Conservation (phyloP, 306 rosid species). For the Corylus americana region DNA sequence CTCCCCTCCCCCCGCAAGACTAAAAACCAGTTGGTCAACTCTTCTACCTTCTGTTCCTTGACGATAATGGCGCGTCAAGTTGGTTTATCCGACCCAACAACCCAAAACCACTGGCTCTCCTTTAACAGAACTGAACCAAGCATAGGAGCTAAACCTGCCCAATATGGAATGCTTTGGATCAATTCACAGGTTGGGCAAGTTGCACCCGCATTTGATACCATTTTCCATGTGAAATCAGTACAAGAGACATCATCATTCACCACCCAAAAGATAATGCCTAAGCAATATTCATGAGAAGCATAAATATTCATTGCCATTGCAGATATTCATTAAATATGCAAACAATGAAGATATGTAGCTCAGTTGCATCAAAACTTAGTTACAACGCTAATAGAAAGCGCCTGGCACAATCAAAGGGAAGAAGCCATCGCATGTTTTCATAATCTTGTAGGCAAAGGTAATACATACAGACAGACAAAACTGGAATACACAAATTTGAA, state of each 20-base stretch:
- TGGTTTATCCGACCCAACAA: not conserved
- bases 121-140: not conserved
- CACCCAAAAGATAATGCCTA: not conserved
- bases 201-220: not conserved
- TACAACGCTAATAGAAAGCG: slow-evolving; percentile 20
- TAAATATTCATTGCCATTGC: not conserved
- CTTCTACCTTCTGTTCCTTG: too few relatives aligned
- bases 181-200: not conserved
- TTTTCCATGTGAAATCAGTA: not conserved
- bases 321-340: not conserved
- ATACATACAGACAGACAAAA: slow-evolving; percentile 23
- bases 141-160: too few relatives aligned
- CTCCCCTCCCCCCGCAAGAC: too few relatives aligned
- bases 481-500: slow-evolving; percentile 25
- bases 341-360: not conserved
- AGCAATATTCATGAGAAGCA: slow-evolving; percentile 1
- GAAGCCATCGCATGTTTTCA: slow-evolving; percentile 16
- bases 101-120: not conserved
- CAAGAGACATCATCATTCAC: not conserved
- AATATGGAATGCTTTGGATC: not conserved
- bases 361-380: slow-evolving; percentile 27
- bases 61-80: not conserved
- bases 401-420: slow-evolving; percentile 5
- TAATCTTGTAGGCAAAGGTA: slow-evolving; percentile 34
- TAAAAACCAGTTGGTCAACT: too few relatives aligned